These are phyloP conservation scores for Lasiodiplodia hormozganensis DNA, from an alignment of 2,329 filamentous ascomycete genomes.

Conservation along the genomic window DNA sequence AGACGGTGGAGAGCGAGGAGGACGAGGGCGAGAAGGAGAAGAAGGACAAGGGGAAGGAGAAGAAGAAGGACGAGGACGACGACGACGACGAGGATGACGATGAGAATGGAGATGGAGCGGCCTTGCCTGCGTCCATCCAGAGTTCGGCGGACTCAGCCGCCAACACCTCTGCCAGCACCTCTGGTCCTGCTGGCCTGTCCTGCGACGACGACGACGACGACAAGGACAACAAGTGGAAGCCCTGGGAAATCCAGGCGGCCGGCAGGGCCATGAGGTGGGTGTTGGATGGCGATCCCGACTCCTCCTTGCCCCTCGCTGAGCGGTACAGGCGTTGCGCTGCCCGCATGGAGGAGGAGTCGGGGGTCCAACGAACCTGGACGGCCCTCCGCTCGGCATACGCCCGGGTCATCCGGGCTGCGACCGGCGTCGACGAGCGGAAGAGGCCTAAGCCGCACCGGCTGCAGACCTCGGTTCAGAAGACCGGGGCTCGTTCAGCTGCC, in stretches of 20 bases:
- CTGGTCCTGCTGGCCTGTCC: neutral
- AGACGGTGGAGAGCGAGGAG: neutral
- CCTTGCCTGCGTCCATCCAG: neutral
- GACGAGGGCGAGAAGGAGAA: neutral
- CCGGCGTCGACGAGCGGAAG: slow-evolving; percentile 30
- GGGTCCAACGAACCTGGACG: neutral
- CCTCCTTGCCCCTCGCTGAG: neutral
- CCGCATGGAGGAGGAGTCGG: neutral
- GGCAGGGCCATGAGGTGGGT: slow-evolving; percentile 5
- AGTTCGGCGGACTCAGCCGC: neutral
- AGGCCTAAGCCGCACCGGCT: slow-evolving; percentile 10
- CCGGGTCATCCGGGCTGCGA: slow-evolving; percentile 2
- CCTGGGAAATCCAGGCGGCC: neutral
- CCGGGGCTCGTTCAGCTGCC: neutral
- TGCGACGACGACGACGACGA: neutral
- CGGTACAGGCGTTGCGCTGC: neutral
- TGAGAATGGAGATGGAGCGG: neutral
- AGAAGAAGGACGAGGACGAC: neutral
- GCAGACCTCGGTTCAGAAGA: slow-evolving; percentile 2
- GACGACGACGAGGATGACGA: neutral
- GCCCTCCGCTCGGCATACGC: slow-evolving; percentile 23
- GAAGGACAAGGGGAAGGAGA: neutral
- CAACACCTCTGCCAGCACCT: neutral
- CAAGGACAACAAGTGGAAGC: neutral
- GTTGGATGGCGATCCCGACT: neutral